phyloP scores from a whole-genome alignment of 148 eudicot species.

The Camellia japonica region DNA sequence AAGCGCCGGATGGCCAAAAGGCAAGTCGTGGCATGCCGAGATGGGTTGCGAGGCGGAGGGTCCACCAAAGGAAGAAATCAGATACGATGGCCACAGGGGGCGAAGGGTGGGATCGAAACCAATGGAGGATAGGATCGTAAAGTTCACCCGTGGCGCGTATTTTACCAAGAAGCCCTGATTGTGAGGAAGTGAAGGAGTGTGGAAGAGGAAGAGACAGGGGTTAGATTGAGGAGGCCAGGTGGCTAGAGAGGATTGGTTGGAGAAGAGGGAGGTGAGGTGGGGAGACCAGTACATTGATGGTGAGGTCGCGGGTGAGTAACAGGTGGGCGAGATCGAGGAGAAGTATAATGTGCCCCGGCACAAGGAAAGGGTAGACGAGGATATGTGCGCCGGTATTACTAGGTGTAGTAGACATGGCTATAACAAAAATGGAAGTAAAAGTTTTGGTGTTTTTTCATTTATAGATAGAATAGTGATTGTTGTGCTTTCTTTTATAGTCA shows the following conservation, averaged over 20 bases:
- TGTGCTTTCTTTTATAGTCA: too few relatives aligned
- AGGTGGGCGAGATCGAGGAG: slow-evolving; percentile 55
- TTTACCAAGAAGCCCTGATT: neutral
- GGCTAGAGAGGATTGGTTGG: slow-evolving; percentile 39
- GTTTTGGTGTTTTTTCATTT: too few relatives aligned
- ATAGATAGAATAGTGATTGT: too few relatives aligned
- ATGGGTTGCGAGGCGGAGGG: slow-evolving; percentile 33
- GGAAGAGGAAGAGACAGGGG: slow-evolving; percentile 40
- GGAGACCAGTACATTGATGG: slow-evolving; percentile 52
- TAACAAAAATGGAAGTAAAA: too few relatives aligned
- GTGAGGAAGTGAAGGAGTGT: slow-evolving; percentile 33
- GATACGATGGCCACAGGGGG: slow-evolving; percentile 60
- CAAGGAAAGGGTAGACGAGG: slow-evolving; percentile 55
- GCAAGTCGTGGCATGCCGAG: slow-evolving; percentile 43
- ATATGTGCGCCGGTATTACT: slow-evolving; percentile 25
- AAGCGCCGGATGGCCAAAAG: slow-evolving; percentile 37
- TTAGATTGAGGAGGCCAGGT: slow-evolving; percentile 34
- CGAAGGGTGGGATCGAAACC: slow-evolving; percentile 42
- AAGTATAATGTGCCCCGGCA: slow-evolving; percentile 66
- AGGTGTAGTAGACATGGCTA: neutral
- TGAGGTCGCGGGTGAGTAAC: slow-evolving; percentile 37
- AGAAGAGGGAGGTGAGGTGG: slow-evolving; percentile 53
- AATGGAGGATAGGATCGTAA: slow-evolving; percentile 32
- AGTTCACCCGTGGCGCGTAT: slow-evolving; percentile 17
- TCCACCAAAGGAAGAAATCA: slow-evolving; percentile 68